These are phyloP conservation scores for Kodamaea fukazawae DNA, from an alignment of 805 yeast genomes.

Conservation along the genomic window DNA sequence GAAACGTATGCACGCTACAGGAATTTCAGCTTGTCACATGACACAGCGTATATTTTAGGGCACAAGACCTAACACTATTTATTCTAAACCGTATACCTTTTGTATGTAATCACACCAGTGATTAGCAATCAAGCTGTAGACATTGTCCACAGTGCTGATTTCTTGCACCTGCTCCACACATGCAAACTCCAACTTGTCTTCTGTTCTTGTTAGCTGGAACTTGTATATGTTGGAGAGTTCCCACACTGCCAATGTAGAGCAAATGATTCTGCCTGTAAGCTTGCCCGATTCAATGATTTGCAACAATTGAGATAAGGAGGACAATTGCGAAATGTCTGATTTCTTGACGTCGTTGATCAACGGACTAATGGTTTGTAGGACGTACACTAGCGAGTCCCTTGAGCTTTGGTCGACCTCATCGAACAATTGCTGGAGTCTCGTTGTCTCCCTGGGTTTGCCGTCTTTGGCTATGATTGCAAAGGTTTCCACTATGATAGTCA, in stretches of 20 bases:
- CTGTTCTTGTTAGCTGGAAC: slow-evolving; percentile 1
- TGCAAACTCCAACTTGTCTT: background rate
- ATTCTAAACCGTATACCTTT: slow-evolving; percentile 35
- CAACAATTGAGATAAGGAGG: slow-evolving; percentile 14
- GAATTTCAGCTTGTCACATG: background rate
- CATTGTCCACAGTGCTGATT: slow-evolving; percentile 11
- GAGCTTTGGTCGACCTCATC: slow-evolving; percentile 10
- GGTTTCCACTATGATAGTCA: slow-evolving; percentile 17
- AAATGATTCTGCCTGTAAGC: slow-evolving; percentile 30
- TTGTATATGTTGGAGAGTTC: slow-evolving; percentile 23
- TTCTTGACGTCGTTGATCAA: slow-evolving; percentile 10
- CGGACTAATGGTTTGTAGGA: slow-evolving; percentile 14
- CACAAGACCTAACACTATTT: slow-evolving; percentile 3
- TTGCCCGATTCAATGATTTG: slow-evolving; percentile 16
- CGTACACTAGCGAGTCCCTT: slow-evolving; percentile 12
- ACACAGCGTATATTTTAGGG: slow-evolving; percentile 3
- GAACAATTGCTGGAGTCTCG: slow-evolving; percentile 1
- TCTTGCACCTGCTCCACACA: background rate
- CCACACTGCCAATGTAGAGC: slow-evolving; percentile 38
- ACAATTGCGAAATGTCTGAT: slow-evolving; percentile 7
- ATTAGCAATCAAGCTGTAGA: slow-evolving; percentile 14
- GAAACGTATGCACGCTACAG: background rate
- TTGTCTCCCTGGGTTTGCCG: background rate
- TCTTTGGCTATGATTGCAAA: slow-evolving; percentile 1
- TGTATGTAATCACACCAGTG: slow-evolving; percentile 29